These are phyloP conservation scores for Aspergillus latus DNA, from an alignment of 2,329 filamentous ascomycete species.

Conservation along the genomic window DNA sequence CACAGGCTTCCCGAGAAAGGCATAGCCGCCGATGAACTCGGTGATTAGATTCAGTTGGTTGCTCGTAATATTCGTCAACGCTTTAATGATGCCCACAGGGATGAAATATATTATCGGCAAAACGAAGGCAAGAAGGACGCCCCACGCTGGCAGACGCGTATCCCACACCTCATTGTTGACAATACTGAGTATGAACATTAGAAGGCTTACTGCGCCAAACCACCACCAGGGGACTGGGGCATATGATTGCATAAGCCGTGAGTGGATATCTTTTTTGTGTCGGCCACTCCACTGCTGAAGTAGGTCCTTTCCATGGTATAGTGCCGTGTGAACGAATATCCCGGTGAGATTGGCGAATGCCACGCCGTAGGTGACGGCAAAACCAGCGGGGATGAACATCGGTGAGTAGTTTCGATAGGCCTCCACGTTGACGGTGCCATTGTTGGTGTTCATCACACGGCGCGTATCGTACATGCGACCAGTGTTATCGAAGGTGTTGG, in stretches of 20 bases:
- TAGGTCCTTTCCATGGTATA: slow-evolving; percentile 41
- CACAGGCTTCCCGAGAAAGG: slow-evolving; percentile 48
- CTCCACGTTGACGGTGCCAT: slow-evolving; percentile 58
- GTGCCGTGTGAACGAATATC: slow-evolving; percentile 43
- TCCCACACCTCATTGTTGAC: slow-evolving; percentile 45
- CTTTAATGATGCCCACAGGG: slow-evolving; percentile 51
- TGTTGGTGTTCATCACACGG: slow-evolving; percentile 55
- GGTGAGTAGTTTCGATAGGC: slow-evolving; percentile 66
- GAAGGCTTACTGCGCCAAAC: slow-evolving; percentile 42
- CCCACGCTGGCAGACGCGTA: slow-evolving; percentile 48
- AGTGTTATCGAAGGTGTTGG: slow-evolving; percentile 64
- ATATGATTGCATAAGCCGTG: slow-evolving; percentile 45
- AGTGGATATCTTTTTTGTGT: slow-evolving; percentile 43
- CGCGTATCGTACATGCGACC: slow-evolving; percentile 60
- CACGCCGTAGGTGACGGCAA: slow-evolving; percentile 56
- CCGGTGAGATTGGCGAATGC: slow-evolving; percentile 67
- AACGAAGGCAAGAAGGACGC: slow-evolving; percentile 46
- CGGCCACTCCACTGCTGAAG: slow-evolving; percentile 37
- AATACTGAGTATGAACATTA: slow-evolving; percentile 40
- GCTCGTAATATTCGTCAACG: slow-evolving; percentile 50
- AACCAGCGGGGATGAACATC: slow-evolving; percentile 64
- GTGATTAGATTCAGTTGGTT: slow-evolving; percentile 51
- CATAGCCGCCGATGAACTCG: slow-evolving; percentile 52
- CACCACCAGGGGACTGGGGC: slow-evolving; percentile 48
- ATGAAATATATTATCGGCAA: slow-evolving; percentile 50